A percentile compares a stretch with the other conserved stretches of the same genome.
phyloP scores from a whole-genome alignment of 495 filamentous ascomycete species.

The Hyphodiscus hymeniophilus region DNA sequence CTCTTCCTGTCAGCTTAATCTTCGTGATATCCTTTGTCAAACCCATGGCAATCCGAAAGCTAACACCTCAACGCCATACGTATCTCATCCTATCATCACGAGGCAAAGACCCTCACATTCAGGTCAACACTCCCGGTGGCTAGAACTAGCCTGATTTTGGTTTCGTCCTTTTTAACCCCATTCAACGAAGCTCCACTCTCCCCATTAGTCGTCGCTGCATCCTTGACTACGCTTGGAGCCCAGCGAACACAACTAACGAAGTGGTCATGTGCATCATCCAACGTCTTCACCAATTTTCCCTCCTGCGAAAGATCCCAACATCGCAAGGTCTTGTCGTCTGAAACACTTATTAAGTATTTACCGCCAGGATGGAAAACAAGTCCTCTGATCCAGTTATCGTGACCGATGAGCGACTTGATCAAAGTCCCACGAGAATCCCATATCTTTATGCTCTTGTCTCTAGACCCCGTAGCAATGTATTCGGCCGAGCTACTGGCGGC shows the following conservation, averaged over 20 bases:
- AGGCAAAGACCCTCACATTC: constrained; percentile 52
- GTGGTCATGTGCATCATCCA: constrained; percentile 72
- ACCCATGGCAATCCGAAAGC: no score
- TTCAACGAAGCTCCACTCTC: constrained; percentile 42
- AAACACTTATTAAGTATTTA: constrained; percentile 78
- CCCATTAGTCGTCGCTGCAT: constrained; percentile 36
- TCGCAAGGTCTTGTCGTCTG: constrained; percentile 86
- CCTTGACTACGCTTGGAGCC: constrained; percentile 72
- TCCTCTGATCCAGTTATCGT: constrained; percentile 93
- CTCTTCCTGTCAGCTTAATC: no score
- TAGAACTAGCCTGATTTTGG: constrained; percentile 40
- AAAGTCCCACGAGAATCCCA: constrained; percentile 84
- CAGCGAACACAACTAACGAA: constrained; percentile 86
- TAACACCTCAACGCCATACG: constrained; percentile 20
- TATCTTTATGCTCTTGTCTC: constrained; percentile 86
- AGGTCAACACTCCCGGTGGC: constrained; percentile 56
- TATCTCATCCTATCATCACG: constrained; percentile 15
- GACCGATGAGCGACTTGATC: constrained; percentile 80
- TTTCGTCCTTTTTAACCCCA: constrained; percentile 39
- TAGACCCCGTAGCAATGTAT: constrained; percentile 81
- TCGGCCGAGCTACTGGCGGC: constrained; percentile 67
- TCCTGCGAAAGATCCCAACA: constrained; percentile 96
- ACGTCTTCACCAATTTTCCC: constrained; percentile 76
- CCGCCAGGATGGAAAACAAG: constrained; percentile 90
- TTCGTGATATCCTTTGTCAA: no score